A percentile compares a stretch with the other conserved stretches of the same genome.
phyloP scores from a whole-genome alignment of 495 filamentous ascomycete genomes.

The Xylaria curta region DNA sequence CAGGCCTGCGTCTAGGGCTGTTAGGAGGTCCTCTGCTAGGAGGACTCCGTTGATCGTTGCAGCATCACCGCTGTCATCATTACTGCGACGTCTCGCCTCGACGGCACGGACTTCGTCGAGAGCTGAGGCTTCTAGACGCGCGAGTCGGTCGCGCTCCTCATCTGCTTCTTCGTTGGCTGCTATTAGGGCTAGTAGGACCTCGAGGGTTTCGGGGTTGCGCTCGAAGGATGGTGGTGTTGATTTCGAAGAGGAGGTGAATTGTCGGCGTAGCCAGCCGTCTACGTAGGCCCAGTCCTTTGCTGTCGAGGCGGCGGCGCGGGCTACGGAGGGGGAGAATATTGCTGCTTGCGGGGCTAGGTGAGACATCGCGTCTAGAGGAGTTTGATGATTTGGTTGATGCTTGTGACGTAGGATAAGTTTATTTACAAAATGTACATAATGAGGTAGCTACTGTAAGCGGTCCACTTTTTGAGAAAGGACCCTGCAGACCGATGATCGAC shows the following conservation, averaged over 20 bases:
- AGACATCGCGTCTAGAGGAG: conserved; percentile 46
- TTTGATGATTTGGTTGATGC: not conserved
- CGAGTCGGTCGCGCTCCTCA: conserved; percentile 68
- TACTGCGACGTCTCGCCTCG: conserved; percentile 36
- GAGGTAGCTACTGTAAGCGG: too few relatives aligned
- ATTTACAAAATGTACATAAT: too few relatives aligned
- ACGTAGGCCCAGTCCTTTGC: conserved; percentile 90
- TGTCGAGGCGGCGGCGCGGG: conserved; percentile 65
- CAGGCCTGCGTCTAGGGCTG: conserved; percentile 46
- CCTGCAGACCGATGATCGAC: too few relatives aligned
- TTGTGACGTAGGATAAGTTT: not conserved
- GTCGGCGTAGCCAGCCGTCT: conserved; percentile 77
- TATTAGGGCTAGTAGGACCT: conserved; percentile 75
- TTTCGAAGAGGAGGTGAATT: conserved; percentile 48
- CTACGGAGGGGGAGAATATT: conserved; percentile 75
- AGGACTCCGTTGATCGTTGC: conserved; percentile 25
- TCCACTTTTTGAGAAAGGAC: too few relatives aligned
- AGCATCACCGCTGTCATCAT: conserved; percentile 31
- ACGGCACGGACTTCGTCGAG: conserved; percentile 59
- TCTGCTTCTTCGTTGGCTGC: conserved; percentile 82
- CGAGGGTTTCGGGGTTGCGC: conserved; percentile 82
- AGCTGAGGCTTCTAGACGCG: conserved; percentile 65
- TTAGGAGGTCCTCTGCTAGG: conserved; percentile 35
- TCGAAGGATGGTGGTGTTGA: conserved; percentile 73
- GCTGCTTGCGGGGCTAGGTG: conserved; percentile 60